Base-by-base conservation (phyloP, 192 early-diverging fungal species). In the Piromyces finnis region DNA sequence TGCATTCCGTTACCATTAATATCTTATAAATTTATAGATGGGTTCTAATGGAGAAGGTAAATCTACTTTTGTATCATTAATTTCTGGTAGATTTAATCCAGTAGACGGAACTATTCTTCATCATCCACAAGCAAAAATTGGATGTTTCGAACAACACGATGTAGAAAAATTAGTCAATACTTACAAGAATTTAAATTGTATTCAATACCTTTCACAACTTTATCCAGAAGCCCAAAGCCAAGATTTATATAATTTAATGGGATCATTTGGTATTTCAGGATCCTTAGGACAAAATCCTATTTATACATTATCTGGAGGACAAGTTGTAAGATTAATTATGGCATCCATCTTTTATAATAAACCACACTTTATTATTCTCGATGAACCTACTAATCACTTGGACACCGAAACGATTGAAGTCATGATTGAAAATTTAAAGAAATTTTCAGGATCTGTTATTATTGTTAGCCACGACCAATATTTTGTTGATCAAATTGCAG, bases 381-480 rank as follows among this genome's bases (percentile, higher is more conserved):
- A 82, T 81, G 86, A 86, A 81, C 92, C 93, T 79, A 95, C 95
- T 12, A 97, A 95, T 81, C 96, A 94, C 81, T 85, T 97, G 30
- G 96, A 97, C 86, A 94, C 95, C 87, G 88, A 90, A 37, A 94
- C 95, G 5, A 93, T 95, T 78, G 88, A 93, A 32, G 91, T 91
- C 16, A 85, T 97, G 30, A 86, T 92, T 29, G 87, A 91, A 0
- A 91, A 91, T 1, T 82, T 98, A 79, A 88, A 91, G 81, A 88
- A 86, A 59, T 96, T 86, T 80, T 81, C 86, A 11, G 96, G 95
- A 4, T 91, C 92, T 2, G 87, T 96, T 12, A 84, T 97, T 22
- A 68, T 95, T 26, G 95, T 98, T 26, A 92, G 91, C 32, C 96
- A 98, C 90, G 95, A 98, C 83, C 89, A 91, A 30, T 92, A 91